Conservation (phyloP, 2,329 filamentous ascomycete genomes). For the Metarhizium brunneum region DNA sequence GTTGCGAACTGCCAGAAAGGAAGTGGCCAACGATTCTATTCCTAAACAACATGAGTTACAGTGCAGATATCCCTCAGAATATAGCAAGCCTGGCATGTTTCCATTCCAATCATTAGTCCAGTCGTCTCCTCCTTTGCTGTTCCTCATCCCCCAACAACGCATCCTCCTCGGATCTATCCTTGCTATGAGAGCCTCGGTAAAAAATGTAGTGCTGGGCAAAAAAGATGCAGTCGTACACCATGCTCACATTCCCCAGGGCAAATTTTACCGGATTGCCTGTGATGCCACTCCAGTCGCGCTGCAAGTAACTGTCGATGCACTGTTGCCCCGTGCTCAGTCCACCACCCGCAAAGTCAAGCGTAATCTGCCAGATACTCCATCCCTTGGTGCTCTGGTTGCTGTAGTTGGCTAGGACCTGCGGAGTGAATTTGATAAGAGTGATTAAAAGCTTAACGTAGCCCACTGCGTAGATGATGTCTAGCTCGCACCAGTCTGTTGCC, state of each 20-base stretch:
- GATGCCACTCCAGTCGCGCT: constrained; percentile 82
- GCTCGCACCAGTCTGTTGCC: constrained; percentile 45
- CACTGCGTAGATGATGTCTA: constrained; percentile 58
- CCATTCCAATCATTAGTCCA: neutral
- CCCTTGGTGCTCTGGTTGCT: constrained; percentile 76
- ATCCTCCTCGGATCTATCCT: constrained; percentile 11
- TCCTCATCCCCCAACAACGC: constrained; percentile 16
- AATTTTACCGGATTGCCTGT: constrained; percentile 91
- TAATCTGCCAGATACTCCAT: constrained; percentile 78
- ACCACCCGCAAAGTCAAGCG: constrained; percentile 76
- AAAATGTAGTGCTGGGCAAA: constrained; percentile 81
- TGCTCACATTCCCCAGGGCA: constrained; percentile 72
- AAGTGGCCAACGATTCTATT: too few relatives aligned
- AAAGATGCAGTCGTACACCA: constrained; percentile 81
- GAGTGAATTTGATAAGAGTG: constrained; percentile 87
- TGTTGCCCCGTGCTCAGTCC: constrained; percentile 75
- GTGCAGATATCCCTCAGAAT: neutral
- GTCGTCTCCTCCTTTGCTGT: neutral
- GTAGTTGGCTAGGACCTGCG: constrained; percentile 76
- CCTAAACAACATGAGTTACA: too few relatives aligned
- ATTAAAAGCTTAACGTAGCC: constrained; percentile 85
- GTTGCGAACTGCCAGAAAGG: too few relatives aligned
- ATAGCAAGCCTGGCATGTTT: too few relatives aligned
- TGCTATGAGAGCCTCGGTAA: constrained; percentile 36
- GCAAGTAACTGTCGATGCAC: constrained; percentile 72